phyloP scores from a whole-genome alignment of 495 filamentous ascomycete species.

The Aspergillus ostianus region DNA sequence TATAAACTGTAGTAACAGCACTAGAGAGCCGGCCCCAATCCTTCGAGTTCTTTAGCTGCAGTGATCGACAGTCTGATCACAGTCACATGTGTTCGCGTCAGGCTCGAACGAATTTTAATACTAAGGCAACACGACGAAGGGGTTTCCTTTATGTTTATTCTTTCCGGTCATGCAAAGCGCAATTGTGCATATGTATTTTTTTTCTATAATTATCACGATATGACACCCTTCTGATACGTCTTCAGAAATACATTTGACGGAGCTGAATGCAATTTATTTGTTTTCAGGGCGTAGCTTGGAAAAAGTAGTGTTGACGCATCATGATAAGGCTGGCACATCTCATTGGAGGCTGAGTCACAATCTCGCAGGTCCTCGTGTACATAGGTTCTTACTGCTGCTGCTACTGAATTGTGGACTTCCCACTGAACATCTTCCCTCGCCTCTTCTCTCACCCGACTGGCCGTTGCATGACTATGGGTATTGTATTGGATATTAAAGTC shows the following conservation, averaged over 20 bases:
- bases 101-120: not conserved
- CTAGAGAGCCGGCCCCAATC: no score
- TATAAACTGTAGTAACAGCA: no score
- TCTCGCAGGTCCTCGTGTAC: no score
- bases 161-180: not conserved
- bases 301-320: no score
- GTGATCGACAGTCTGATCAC: not conserved
- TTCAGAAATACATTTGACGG: not conserved
- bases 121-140: not conserved
- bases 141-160: not conserved
- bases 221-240: not conserved
- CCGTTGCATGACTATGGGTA: not conserved
- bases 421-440: not conserved
- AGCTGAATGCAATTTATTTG: not conserved
- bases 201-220: not conserved
- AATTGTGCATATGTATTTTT: not conserved
- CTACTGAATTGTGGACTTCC: not conserved
- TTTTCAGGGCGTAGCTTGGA: no score
- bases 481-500: not conserved
- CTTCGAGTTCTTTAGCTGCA: no score
- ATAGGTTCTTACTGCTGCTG: no score
- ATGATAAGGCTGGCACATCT: no score
- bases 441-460: not conserved
- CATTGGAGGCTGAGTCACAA: no score
- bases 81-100: not conserved